Percentiles rank a stretch among this genome's conserved stretches.
Conservation (phyloP, 2,329 filamentous ascomycete genomes). For the Pseudogymnoascus sp. region DNA sequence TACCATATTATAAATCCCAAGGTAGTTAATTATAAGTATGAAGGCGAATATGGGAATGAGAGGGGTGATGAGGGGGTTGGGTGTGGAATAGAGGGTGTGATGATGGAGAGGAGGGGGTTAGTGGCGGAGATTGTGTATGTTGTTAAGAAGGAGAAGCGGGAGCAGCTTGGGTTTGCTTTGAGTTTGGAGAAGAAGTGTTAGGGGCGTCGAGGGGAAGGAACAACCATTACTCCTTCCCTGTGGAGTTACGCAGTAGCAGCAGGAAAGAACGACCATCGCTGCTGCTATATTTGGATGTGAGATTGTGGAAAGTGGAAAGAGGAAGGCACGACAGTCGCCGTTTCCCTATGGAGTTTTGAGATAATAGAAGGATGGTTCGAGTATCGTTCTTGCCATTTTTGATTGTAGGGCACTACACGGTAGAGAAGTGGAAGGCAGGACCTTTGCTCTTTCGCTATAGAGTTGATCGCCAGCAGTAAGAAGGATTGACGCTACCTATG, state of each 20-base stretch:
- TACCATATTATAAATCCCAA: too few species aligned
- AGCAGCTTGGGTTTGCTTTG: constrained; percentile 26
- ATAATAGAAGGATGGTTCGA: neutral
- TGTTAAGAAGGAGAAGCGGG: constrained; percentile 26
- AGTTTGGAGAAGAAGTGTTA: constrained; percentile 32
- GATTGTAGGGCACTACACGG: too few species aligned
- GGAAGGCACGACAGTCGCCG: neutral
- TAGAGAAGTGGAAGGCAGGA: neutral
- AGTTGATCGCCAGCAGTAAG: neutral
- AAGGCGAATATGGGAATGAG: constrained; percentile 34
- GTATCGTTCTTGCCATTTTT: too few species aligned
- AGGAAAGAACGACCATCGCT: neutral
- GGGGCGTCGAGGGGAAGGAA: neutral
- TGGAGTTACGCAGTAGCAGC: neutral
- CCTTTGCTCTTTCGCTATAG: neutral
- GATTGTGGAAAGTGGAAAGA: neutral
- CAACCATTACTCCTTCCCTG: neutral
- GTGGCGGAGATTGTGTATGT: constrained; percentile 25
- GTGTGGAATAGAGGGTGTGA: constrained; percentile 23
- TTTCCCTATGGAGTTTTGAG: neutral
- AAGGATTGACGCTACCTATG: neutral
- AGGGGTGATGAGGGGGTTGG: constrained; percentile 29
- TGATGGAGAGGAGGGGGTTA: constrained; percentile 20
- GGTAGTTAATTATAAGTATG: constrained; percentile 8
- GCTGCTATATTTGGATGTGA: neutral